phyloP scores from a whole-genome alignment of 2,329 filamentous ascomycete genomes.

The Proliferodiscus dingleyae region DNA sequence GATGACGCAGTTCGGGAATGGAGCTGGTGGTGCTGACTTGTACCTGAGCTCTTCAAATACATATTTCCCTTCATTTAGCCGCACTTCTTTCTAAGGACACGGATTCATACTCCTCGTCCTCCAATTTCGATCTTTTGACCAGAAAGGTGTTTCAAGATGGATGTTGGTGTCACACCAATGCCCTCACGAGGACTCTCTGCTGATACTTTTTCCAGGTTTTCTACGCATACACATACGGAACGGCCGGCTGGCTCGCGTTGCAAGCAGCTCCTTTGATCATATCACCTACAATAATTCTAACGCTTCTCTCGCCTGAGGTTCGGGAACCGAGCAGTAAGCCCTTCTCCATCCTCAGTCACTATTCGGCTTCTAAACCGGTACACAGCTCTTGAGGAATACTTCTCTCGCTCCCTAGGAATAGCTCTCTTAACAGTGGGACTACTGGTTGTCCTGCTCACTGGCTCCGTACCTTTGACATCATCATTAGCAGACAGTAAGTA shows the following conservation, averaged over 20 bases:
- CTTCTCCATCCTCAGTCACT: conserved; percentile 16
- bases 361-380: background rate
- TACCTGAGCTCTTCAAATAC: background rate
- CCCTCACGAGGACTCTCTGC: background rate
- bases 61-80: background rate
- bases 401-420: conserved; percentile 56
- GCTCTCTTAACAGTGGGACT: conserved; percentile 52
- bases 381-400: conserved; percentile 57
- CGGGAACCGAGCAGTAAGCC: conserved; percentile 51
- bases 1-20: no score
- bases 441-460: conserved; percentile 56
- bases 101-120: no score
- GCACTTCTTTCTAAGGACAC: no score
- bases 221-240: conserved; percentile 46
- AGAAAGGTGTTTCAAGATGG: conserved; percentile 9
- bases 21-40: no score
- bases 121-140: background rate
- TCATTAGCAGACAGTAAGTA: conserved; percentile 28
- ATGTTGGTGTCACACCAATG: conserved; percentile 7
- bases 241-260: conserved; percentile 43
- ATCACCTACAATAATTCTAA: conserved; percentile 56
- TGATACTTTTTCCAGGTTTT: conserved; percentile 36
- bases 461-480: conserved; percentile 54
- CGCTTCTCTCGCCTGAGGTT: conserved; percentile 53
- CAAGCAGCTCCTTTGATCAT: conserved; percentile 48